phyloP scores from a whole-genome alignment of 1,139 yeast genomes.

The Scheffersomyces segobiensis region DNA sequence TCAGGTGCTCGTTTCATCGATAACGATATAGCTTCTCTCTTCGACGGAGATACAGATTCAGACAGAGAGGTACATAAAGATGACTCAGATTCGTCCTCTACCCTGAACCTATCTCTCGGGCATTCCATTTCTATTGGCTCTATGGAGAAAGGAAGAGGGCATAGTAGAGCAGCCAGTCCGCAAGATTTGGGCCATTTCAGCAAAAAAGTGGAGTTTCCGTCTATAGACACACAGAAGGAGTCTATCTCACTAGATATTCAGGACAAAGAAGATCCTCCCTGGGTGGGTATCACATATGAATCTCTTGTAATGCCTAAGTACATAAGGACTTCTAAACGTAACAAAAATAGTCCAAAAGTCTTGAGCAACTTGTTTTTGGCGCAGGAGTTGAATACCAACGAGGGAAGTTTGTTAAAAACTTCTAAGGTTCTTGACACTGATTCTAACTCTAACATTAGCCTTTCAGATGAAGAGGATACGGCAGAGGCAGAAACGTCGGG shows the following conservation, averaged over 20 bases:
- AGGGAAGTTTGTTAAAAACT: neutral
- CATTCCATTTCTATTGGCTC: neutral
- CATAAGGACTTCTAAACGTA: slow-evolving; percentile 47
- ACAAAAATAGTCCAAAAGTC: slow-evolving; percentile 43
- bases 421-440: slow-evolving; percentile 3
- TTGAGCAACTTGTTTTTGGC: slow-evolving; percentile 70
- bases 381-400: slow-evolving; percentile 59
- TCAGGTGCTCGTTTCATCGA: slow-evolving; percentile 9
- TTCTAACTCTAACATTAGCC: slow-evolving; percentile 4
- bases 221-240: neutral
- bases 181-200: neutral
- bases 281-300: slow-evolving; percentile 37
- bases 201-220: slow-evolving; percentile 1
- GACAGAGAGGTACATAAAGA: slow-evolving; percentile 7
- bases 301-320: slow-evolving; percentile 55
- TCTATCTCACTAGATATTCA: neutral
- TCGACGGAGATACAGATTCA: slow-evolving; percentile 11
- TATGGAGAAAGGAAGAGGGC: neutral
- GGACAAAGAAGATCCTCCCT: slow-evolving; percentile 20
- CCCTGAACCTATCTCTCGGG: neutral
- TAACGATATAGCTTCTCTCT: slow-evolving; percentile 11
- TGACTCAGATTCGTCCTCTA: slow-evolving; percentile 5
- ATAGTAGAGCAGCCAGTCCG: neutral
- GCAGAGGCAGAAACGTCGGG: neutral
- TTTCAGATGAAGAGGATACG: slow-evolving; percentile 2